phyloP scores from a whole-genome alignment of 306 rosid genomes.

The Cotoneaster glaucophyllus region DNA sequence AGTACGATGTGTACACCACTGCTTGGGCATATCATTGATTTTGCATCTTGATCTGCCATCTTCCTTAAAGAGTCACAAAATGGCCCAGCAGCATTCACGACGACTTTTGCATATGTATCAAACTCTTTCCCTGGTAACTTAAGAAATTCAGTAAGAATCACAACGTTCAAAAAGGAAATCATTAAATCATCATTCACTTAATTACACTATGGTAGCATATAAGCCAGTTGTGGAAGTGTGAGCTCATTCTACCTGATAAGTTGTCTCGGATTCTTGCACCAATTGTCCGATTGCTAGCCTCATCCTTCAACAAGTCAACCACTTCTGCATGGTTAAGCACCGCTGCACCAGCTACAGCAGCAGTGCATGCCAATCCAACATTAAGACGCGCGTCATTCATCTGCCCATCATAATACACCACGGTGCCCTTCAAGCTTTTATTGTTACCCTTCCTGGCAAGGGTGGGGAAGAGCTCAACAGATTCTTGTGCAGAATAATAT shows the following conservation, averaged over 20 bases:
- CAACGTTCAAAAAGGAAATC: background rate
- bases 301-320: constrained; percentile 74
- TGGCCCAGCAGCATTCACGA: constrained; percentile 97
- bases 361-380: constrained; percentile 91
- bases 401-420: constrained; percentile 97
- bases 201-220: background rate
- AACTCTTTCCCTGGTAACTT: constrained; percentile 69
- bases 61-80: constrained; percentile 89
- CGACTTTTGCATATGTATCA: constrained; percentile 87
- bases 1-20: constrained; percentile 94
- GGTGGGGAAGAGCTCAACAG: constrained; percentile 90
- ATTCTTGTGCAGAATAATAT: constrained; percentile 83
- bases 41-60: constrained; percentile 61
- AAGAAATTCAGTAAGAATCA: constrained; percentile 27
- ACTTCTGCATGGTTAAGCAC: constrained; percentile 97
- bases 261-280: constrained; percentile 84
- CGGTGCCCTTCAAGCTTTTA: constrained; percentile 78
- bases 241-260: constrained; percentile 56
- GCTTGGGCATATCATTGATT: constrained; percentile 82
- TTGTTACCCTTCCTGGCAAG: constrained; percentile 60
- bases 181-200: background rate
- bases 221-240: constrained; percentile 1
- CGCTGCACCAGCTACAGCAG: constrained; percentile 96
- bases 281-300: constrained; percentile 51
- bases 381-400: constrained; percentile 95